These are phyloP conservation scores for Pichia phayaonensis DNA, from an alignment of 805 yeast species.

Conservation along the genomic window DNA sequence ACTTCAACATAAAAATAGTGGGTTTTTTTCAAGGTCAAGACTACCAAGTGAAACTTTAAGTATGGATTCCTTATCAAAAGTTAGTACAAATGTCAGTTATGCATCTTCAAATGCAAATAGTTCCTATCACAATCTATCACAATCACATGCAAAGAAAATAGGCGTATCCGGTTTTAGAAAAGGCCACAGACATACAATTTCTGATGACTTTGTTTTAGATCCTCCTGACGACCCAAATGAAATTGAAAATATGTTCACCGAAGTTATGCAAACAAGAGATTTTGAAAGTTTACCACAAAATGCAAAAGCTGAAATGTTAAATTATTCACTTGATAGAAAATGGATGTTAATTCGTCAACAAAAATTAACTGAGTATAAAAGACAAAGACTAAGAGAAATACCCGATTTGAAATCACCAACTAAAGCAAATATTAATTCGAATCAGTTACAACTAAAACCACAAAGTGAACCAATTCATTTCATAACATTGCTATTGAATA, in stretches of 20 bases:
- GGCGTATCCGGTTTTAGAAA: constrained; percentile 20
- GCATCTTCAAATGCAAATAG: constrained; percentile 8
- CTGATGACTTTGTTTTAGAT: constrained; percentile 43
- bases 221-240: constrained; percentile 60
- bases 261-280: constrained; percentile 77
- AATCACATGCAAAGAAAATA: constrained; percentile 24
- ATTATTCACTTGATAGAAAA: constrained; percentile 69
- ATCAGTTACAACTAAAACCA: constrained; percentile 33
- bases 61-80: constrained; percentile 22
- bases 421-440: constrained; percentile 4
- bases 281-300: constrained; percentile 53
- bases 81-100: constrained; percentile 20
- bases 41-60: constrained; percentile 7
- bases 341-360: constrained; percentile 91
- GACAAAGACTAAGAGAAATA: constrained; percentile 24
- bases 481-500: constrained; percentile 65
- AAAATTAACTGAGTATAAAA: constrained; percentile 65
- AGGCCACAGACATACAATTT: constrained; percentile 30
- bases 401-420: constrained; percentile 4
- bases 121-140: constrained; percentile 22
- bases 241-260: constrained; percentile 67
- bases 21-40: constrained; percentile 9
- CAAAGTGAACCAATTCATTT: constrained; percentile 35
- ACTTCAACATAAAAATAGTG: neutral
- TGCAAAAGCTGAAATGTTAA: constrained; percentile 70